Evolutionary conservation across 2,329 filamentous ascomycete genomes (phyloP), one percentile per base, ranked within the genome.

Genomic region (Dothiorella sarmentorum): DNA sequence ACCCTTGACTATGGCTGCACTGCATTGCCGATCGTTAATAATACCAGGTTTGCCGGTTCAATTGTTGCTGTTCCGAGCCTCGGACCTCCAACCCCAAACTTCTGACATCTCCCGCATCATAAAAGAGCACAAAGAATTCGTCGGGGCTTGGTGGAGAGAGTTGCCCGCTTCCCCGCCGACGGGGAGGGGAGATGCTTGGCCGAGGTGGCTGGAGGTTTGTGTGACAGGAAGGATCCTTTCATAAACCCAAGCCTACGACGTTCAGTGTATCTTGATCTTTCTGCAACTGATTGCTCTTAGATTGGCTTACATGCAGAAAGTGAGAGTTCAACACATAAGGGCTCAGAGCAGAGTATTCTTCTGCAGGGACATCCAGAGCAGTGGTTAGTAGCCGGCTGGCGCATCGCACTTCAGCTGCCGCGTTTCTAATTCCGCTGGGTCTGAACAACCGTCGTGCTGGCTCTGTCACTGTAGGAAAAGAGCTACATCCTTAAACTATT

Each of bases 241-340:
- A 15, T n/a, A 20, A 4, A 5, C 11, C 17, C 9, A 17, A 4
- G 9, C 27, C n/a, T 9, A 35, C 29, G 26, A 5, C 13, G 6
- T 15, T n/a, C n/a, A 47, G 55, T 42, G 42, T n/a, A 29, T 31
- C 18, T 57, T 40, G 22, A 38, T 22, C 55, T 57, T 57, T 31
- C 44, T 40, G 10, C 24, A 47, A 22, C n/a, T 47, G 10, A n/a
- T 57, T 11, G 47, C 40, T 17, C 13, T 33, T 5, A 27, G 35
- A 4, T n/a, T 40, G 40, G 55, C 35, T n/a, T 57, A 40, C 31
- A 44, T 45, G 26, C 9, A 13, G 29, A 42, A 31, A 13, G n/a
- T 29, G 31, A 42, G 42, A 47, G n/a, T 26, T 31, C n/a, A n/a
- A n/a, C n/a, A n/a, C n/a, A n/a, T n/a, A n/a, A n/a, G n/a, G n/a